A percentile compares a stretch with the other conserved stretches of the same genome.
Conservation (phyloP, 1,284 basidiomycete species). For the Leccinum ponderosum region DNA sequence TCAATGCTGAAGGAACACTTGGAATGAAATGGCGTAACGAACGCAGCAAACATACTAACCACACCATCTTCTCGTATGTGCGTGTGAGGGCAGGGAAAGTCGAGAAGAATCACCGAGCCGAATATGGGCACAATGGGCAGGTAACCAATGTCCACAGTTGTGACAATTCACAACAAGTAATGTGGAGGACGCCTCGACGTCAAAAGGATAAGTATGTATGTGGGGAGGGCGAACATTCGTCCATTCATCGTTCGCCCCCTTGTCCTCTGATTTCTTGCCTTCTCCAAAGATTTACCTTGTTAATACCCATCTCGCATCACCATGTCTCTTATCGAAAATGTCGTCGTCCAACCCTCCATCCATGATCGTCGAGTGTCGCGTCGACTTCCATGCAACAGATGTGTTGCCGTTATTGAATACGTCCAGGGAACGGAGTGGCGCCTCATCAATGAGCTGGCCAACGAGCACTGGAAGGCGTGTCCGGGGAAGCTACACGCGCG, state of each 20-base stretch:
- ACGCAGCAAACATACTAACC: conserved; percentile 25
- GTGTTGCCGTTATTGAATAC: conserved; percentile 27
- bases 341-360: conserved; percentile 4
- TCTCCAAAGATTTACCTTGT: conserved; percentile 14
- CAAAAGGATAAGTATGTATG: conserved; percentile 22
- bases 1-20: conserved; percentile 15
- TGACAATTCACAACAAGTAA: conserved; percentile 38
- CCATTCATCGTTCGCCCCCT: conserved; percentile 1
- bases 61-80: conserved; percentile 19
- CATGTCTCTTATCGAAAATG: conserved; percentile 21
- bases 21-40: conserved; percentile 28
- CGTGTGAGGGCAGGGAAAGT: conserved; percentile 2
- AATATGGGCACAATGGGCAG: conserved; percentile 23
- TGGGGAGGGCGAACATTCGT: conserved; percentile 3
- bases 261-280: not conserved
- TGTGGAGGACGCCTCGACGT: conserved; percentile 20
- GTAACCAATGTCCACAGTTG: conserved; percentile 20
- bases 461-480: conserved; percentile 31
- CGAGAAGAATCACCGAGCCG: conserved; percentile 20
- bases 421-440: conserved; percentile 26
- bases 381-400: conserved; percentile 30
- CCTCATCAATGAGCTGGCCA: conserved; percentile 28
- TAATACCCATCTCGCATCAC: conserved; percentile 2
- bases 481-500: conserved; percentile 23
- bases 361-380: conserved; percentile 14